Evolutionary conservation across 2,329 filamentous ascomycete genomes (phyloP).

Genomic region (Pseudogymnoascus sp.): DNA sequence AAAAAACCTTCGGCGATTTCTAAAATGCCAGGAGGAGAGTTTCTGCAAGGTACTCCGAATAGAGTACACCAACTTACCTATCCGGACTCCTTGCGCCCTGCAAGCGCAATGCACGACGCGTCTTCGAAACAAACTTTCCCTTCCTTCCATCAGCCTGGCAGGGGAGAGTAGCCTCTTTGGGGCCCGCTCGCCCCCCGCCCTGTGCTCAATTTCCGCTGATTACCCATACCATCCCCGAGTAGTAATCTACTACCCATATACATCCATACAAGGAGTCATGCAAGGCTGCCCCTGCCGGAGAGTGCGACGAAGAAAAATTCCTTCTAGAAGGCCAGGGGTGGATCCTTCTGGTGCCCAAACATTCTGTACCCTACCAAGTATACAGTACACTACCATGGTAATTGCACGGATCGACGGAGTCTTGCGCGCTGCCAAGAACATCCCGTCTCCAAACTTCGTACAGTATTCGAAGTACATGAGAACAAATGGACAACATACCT

Average conservation of each 20-base stretch:
- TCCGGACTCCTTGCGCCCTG: not conserved
- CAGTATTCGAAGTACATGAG: not conserved
- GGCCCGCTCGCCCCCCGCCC: constrained; percentile 3
- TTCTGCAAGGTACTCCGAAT: constrained; percentile 5
- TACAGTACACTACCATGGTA: not conserved
- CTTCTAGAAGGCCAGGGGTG: constrained; percentile 6
- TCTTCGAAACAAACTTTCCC: constrained; percentile 7
- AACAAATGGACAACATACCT: not conserved
- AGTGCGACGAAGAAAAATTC: not conserved
- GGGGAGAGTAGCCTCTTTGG: not conserved
- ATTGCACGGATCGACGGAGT: not conserved
- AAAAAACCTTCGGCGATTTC: not conserved
- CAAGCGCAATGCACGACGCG: not conserved
- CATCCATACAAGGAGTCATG: not conserved
- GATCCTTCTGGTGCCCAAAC: not conserved
- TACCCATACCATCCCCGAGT: not conserved
- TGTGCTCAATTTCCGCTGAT: constrained; percentile 7
- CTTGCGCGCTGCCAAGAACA: not conserved
- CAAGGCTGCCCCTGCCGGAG: not conserved
- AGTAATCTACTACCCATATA: not conserved
- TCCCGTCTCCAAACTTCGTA: not conserved
- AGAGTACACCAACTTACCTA: not conserved
- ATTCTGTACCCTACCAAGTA: not conserved
- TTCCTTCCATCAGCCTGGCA: constrained; percentile 1
- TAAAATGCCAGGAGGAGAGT: not conserved